These are phyloP conservation scores for Pulicaria dysenterica DNA, from an alignment of 129 eudicot genomes.

Conservation along the genomic window DNA sequence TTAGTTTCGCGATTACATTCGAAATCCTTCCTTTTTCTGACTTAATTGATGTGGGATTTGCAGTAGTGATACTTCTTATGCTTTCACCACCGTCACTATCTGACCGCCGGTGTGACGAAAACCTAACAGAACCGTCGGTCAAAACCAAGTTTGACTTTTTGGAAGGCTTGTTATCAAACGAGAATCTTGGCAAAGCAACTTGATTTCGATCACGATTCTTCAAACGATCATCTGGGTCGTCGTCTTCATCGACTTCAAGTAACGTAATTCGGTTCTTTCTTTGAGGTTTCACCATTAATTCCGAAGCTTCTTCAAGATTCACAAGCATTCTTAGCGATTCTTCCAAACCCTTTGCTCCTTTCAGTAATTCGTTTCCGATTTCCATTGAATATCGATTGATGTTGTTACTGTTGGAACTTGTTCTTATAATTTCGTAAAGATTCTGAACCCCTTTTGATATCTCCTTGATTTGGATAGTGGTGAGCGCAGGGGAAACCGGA, in stretches of 20 bases:
- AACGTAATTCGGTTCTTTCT: slow-evolving; percentile 60
- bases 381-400: slow-evolving; percentile 57
- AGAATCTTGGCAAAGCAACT: slow-evolving; percentile 70
- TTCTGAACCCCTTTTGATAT: slow-evolving; percentile 85
- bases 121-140: slow-evolving; percentile 29
- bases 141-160: slow-evolving; percentile 39
- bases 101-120: slow-evolving; percentile 24
- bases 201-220: slow-evolving; percentile 40
- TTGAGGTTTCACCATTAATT: slow-evolving; percentile 45
- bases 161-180: slow-evolving; percentile 64
- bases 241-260: slow-evolving; percentile 65
- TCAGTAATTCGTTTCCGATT: slow-evolving; percentile 71
- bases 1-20: slow-evolving; percentile 82
- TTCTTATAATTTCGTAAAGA: slow-evolving; percentile 63
- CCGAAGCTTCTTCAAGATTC: slow-evolving; percentile 76
- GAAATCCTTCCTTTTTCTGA: slow-evolving; percentile 72
- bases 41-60: slow-evolving; percentile 21
- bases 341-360: slow-evolving; percentile 87
- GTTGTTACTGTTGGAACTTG: slow-evolving; percentile 52
- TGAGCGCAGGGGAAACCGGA: slow-evolving; percentile 40
- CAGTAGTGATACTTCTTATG: slow-evolving; percentile 28
- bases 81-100: slow-evolving; percentile 36
- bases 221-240: slow-evolving; percentile 33
- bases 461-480: slow-evolving; percentile 66
- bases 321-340: slow-evolving; percentile 88